Base-by-base conservation (phyloP, 116 monocot species). In the Phalaenopsis hybrid region DNA sequence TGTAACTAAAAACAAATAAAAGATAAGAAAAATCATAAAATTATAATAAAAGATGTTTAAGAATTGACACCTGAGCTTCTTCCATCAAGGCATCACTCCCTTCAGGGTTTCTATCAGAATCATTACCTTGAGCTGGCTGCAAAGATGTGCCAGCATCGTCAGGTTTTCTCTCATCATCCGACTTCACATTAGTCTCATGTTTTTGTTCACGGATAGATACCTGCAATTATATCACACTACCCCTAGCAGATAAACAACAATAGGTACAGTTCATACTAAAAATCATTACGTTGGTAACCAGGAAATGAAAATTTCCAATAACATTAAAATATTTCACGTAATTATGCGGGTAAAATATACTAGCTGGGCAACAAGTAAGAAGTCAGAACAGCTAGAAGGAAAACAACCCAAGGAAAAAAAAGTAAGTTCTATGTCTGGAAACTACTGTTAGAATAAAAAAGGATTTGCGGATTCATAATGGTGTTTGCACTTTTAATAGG, bases 91-190 rank as follows among this genome's bases (percentile, higher is more conserved):
- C 67, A 82, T 88, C 86, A 77, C 89, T 84, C 21, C 76, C 80
- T 83, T 91, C 83, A 79, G 86, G 55, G 59, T 89, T 93, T 31
- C 74, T 80, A 57, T 89, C 84, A 33, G 87, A 91, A 61, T n/a
- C 70, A 65, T 82, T 79, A 21, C 65, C 51, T 57, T 86, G 51
- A 23, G 49, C 18, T 13, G 59, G 50, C 33, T 68, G 82, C 65
- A 74, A 50, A 12, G 85, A 85, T 44, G 83, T 76, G 28, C 88
- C 78, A 28, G 6, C 70, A 61, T 90, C 88, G 52, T 78, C 85
- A 18, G 82, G 75, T 52, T 88, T 89, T 43, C 61, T 84, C n/a
- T 91, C 88, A 74, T 88, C 88, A 65, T 88, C 89, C 33, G 84
- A 82, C 48, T 91, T 91, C 13, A 48, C 79, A 82, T 83, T 81